phyloP scores from a whole-genome alignment of 306 rosid species.

The Medicago lupulina region DNA sequence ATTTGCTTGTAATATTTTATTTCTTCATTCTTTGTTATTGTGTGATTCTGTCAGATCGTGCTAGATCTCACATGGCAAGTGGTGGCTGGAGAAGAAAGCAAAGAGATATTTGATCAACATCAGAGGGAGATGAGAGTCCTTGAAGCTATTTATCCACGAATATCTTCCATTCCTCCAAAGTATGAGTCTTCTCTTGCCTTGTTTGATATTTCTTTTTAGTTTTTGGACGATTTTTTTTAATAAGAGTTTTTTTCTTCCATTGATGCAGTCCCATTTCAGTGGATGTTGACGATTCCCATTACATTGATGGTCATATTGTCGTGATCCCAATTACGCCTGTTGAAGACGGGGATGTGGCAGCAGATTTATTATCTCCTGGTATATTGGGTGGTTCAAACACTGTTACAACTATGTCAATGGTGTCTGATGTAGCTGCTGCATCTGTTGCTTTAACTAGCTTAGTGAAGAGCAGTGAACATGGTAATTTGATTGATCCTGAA shows the following conservation, averaged over 20 bases:
- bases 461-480: constrained; percentile 69
- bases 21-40: constrained; percentile 15
- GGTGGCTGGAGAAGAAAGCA: constrained; percentile 91
- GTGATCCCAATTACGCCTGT: constrained; percentile 80
- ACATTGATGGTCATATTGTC: constrained; percentile 48
- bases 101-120: constrained; percentile 64
- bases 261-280: constrained; percentile 59
- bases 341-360: constrained; percentile 79
- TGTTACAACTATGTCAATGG: constrained; percentile 43
- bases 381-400: constrained; percentile 38
- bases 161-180: constrained; percentile 89
- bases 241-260: constrained; percentile 2
- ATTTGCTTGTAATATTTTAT: constrained; percentile 20
- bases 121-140: constrained; percentile 91
- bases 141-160: constrained; percentile 91
- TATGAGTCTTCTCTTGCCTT: constrained; percentile 51
- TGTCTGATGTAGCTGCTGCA: constrained; percentile 70
- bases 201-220: constrained; percentile 5
- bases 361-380: constrained; percentile 49
- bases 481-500: constrained; percentile 70
- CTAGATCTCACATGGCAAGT: constrained; percentile 75
- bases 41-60: constrained; percentile 55
- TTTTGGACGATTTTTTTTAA: constrained; percentile 28
- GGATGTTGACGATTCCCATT: constrained; percentile 54
- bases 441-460: constrained; percentile 67